Percentiles rank a stretch among this genome's conserved stretches.
These are phyloP conservation scores for Suillus cothurnatus DNA, from an alignment of 768 basidiomycete genomes.

Conservation along the genomic window DNA sequence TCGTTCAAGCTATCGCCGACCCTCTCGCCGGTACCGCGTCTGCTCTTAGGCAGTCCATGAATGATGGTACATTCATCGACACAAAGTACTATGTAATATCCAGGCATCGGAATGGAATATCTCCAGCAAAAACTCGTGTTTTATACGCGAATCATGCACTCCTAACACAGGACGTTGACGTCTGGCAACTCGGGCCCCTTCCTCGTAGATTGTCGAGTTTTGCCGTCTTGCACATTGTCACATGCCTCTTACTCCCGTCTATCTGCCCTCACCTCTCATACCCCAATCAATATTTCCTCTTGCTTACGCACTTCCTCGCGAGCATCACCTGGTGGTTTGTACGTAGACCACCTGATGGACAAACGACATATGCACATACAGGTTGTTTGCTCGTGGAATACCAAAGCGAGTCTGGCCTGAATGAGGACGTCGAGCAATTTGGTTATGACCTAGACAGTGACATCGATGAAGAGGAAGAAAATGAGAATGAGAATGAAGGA, in stretches of 20 bases:
- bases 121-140: slow-evolving; percentile 23
- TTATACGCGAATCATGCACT: slow-evolving; percentile 24
- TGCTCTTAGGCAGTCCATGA: slow-evolving; percentile 28
- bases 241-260: slow-evolving; percentile 60
- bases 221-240: slow-evolving; percentile 57
- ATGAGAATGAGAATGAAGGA: background rate
- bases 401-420: background rate
- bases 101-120: slow-evolving; percentile 12
- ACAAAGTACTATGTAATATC: slow-evolving; percentile 35
- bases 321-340: slow-evolving; percentile 58
- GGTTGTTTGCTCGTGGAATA: background rate
- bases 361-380: background rate
- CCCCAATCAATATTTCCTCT: slow-evolving; percentile 52
- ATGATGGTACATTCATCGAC: slow-evolving; percentile 29
- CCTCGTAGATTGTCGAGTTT: background rate
- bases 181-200: background rate
- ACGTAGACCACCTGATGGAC: slow-evolving; percentile 35
- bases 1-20: slow-evolving; percentile 11
- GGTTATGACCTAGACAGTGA: slow-evolving; percentile 33
- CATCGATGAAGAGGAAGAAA: slow-evolving; percentile 28
- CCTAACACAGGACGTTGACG: background rate
- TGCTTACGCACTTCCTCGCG: slow-evolving; percentile 57
- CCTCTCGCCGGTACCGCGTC: slow-evolving; percentile 19
- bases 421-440: slow-evolving; percentile 8
- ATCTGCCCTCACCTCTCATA: slow-evolving; percentile 54